Evolutionary conservation across 805 yeast genomes (phyloP).

Genomic region (Candida boleticola): DNA sequence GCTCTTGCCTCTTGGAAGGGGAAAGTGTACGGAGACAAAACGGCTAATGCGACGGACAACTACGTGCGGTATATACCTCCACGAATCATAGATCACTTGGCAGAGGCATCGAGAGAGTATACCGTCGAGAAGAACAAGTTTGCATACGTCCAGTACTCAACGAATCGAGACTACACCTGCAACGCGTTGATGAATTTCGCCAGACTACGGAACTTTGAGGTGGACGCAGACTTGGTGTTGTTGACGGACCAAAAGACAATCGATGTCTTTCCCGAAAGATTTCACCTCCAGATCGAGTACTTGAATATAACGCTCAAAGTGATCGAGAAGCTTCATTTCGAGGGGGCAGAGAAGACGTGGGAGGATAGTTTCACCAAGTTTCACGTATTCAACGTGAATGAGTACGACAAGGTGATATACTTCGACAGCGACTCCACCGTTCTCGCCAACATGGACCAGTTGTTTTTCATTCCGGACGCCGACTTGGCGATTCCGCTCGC

Average conservation of each 20-base stretch:
- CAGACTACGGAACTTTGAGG: slow-evolving; percentile 27
- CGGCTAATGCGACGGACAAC: neutral
- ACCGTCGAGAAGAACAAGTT: slow-evolving; percentile 15
- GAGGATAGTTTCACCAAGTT: slow-evolving; percentile 53
- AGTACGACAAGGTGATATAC: slow-evolving; percentile 53
- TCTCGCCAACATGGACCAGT: slow-evolving; percentile 40
- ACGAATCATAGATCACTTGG: neutral
- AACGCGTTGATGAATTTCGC: slow-evolving; percentile 46
- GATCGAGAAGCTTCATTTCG: slow-evolving; percentile 10
- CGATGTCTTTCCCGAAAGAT: neutral
- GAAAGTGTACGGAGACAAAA: neutral
- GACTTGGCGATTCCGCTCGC: slow-evolving; percentile 47
- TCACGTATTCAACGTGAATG: slow-evolving; percentile 45
- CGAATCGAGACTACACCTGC: slow-evolving; percentile 49
- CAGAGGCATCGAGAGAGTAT: neutral
- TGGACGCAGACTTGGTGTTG: slow-evolving; percentile 46
- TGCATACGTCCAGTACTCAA: slow-evolving; percentile 64
- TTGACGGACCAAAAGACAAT: slow-evolving; percentile 22
- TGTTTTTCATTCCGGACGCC: slow-evolving; percentile 48
- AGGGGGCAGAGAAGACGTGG: slow-evolving; percentile 33
- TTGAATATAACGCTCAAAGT: slow-evolving; percentile 11
- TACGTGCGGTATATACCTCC: neutral
- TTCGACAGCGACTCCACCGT: slow-evolving; percentile 58
- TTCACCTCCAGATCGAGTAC: slow-evolving; percentile 2
- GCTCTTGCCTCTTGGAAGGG: too few relatives aligned